Evolutionary conservation across 192 early-diverging fungal genomes (phyloP).

Genomic region (Linnemannia exigua): DNA sequence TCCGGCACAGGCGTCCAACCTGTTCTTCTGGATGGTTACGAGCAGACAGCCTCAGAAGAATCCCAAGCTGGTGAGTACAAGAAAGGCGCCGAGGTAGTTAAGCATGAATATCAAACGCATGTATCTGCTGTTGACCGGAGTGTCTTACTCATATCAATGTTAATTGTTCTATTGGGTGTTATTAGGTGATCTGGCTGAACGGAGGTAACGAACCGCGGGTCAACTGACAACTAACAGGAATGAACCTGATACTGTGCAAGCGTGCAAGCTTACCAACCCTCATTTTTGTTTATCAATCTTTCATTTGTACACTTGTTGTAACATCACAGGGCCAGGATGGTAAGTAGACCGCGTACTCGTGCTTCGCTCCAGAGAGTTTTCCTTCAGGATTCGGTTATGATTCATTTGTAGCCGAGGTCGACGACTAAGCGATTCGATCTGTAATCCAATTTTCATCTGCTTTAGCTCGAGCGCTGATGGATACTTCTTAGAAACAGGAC

Average conservation of each 20-base stretch:
- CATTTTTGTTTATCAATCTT: neutral
- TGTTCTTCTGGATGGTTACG: slow-evolving; percentile 70
- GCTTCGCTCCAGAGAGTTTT: neutral
- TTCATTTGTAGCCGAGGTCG: neutral
- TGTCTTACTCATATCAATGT: neutral
- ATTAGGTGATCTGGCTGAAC: slow-evolving; percentile 75
- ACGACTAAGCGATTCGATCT: neutral
- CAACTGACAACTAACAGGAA: slow-evolving; percentile 8
- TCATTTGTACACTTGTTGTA: neutral
- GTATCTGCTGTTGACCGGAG: neutral
- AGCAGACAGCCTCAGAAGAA: slow-evolving; percentile 21
- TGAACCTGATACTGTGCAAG: neutral
- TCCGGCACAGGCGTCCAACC: slow-evolving; percentile 33
- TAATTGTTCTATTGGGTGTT: neutral
- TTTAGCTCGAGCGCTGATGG: slow-evolving; percentile 71
- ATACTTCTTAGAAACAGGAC: slow-evolving; percentile 73
- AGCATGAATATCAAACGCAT: neutral
- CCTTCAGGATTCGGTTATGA: neutral
- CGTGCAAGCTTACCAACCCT: neutral
- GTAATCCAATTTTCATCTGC: neutral
- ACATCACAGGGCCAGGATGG: neutral
- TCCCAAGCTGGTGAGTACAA: slow-evolving; percentile 56
- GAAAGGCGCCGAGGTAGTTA: neutral
- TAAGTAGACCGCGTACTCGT: neutral
- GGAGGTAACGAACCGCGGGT: slow-evolving; percentile 64